phyloP scores from a whole-genome alignment of 1,139 yeast species.

The Sugiyamaella xylanicola region DNA sequence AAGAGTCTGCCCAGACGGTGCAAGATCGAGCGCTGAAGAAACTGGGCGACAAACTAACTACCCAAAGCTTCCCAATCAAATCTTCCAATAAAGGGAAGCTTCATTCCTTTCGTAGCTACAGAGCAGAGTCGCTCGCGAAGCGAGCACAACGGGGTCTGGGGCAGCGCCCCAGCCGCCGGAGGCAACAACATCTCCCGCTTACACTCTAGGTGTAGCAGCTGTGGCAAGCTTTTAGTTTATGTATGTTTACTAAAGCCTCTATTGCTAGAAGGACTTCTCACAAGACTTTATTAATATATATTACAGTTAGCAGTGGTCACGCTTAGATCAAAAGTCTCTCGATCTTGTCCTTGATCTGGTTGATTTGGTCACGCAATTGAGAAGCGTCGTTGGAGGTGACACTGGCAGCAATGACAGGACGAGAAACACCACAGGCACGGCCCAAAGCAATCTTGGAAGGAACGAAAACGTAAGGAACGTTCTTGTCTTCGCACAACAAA shows the following conservation, averaged over 20 bases:
- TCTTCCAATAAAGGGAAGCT: too few relatives aligned
- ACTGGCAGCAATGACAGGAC: slow-evolving; percentile 99
- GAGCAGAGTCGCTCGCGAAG: too few relatives aligned
- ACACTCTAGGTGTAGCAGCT: too few relatives aligned
- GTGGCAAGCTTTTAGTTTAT: too few relatives aligned
- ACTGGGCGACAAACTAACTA: too few relatives aligned
- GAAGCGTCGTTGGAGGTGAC: slow-evolving; percentile 99
- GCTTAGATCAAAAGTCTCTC: slow-evolving; percentile 90
- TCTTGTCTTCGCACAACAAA: slow-evolving; percentile 96
- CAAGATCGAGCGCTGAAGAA: too few relatives aligned
- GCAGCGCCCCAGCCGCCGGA: not conserved
- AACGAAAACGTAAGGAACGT: slow-evolving; percentile 98
- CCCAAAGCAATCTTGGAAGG: slow-evolving; percentile 99
- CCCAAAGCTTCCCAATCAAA: too few relatives aligned
- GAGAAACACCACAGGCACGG: slow-evolving; percentile 99
- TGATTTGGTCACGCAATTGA: slow-evolving; percentile 95
- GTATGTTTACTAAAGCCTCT: too few relatives aligned
- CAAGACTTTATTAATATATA: slow-evolving; percentile 4
- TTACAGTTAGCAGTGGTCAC: not conserved
- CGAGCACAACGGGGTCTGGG: not conserved
- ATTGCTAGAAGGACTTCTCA: too few relatives aligned
- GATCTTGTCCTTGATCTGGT: slow-evolving; percentile 97
- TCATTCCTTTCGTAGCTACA: too few relatives aligned
- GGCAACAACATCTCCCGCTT: not conserved
- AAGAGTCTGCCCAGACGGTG: too few relatives aligned